phyloP scores from a whole-genome alignment of 2,329 filamentous ascomycete species.

The Trichophyton schoenleinii region DNA sequence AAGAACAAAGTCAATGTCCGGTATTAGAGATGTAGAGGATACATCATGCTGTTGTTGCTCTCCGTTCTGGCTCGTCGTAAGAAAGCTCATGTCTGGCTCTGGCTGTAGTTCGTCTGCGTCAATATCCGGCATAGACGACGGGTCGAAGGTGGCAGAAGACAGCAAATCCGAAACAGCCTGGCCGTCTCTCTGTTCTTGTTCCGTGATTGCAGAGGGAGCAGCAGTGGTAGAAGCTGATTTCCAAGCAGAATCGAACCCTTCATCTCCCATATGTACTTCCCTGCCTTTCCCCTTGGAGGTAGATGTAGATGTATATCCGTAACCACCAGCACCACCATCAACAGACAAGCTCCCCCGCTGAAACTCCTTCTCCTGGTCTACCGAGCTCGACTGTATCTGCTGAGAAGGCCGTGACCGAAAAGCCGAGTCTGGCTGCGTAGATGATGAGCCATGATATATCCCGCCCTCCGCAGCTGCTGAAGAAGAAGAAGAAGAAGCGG shows the following conservation, averaged over 20 bases:
- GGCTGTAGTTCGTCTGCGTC: conserved; percentile 15
- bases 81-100: conserved; percentile 11
- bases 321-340: neutral
- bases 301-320: neutral
- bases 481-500: neutral
- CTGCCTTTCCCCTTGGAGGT: conserved; percentile 6
- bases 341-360: neutral
- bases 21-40: conserved; percentile 10
- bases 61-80: conserved; percentile 13
- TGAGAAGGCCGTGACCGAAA: neutral
- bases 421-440: neutral
- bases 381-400: neutral
- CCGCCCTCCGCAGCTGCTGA: neutral
- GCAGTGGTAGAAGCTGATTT: conserved; percentile 1
- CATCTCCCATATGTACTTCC: neutral
- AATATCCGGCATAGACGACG: conserved; percentile 16
- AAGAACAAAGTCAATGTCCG: conserved; percentile 13
- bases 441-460: neutral
- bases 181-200: conserved; percentile 23
- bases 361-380: neutral
- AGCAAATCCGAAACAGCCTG: conserved; percentile 32
- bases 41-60: conserved; percentile 14
- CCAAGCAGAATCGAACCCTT: conserved; percentile 16
- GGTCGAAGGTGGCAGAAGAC: conserved; percentile 22
- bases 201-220: neutral